Conservation (phyloP, 2,329 filamentous ascomycete species). For the Fusarium haematococcum region DNA sequence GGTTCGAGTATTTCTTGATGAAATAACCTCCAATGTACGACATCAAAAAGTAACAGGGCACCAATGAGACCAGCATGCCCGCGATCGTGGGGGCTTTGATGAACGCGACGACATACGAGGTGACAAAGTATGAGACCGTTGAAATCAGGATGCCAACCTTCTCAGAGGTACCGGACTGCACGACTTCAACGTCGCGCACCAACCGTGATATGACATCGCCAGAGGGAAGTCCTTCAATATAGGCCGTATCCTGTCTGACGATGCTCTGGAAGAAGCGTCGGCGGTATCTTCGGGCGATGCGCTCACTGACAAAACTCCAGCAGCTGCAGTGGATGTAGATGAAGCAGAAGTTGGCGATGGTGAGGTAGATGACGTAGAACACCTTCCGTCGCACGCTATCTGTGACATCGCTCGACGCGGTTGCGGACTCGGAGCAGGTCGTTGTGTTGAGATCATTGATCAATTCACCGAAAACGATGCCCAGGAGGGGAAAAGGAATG, state of each 20-base stretch:
- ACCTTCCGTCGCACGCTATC: neutral
- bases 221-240: neutral
- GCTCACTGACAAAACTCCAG: neutral
- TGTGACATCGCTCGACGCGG: neutral
- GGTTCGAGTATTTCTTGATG: neutral
- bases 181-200: neutral
- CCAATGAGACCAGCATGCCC: constrained; percentile 1
- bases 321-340: constrained; percentile 7
- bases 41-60: constrained; percentile 5
- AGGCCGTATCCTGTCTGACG: neutral
- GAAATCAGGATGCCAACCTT: constrained; percentile 6
- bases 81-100: constrained; percentile 2
- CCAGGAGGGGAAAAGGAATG: constrained; percentile 6
- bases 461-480: constrained; percentile 5
- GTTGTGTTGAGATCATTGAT: constrained; percentile 4
- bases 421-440: neutral
- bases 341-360: constrained; percentile 9
- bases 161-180: constrained; percentile 6
- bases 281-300: neutral
- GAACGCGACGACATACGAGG: constrained; percentile 5
- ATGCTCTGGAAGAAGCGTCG: constrained; percentile 1
- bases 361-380: constrained; percentile 1
- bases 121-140: constrained; percentile 1
- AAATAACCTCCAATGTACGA: constrained; percentile 1
- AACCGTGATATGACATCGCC: constrained; percentile 5